Evolutionary conservation across 495 filamentous ascomycete species (phyloP), one percentile per base, ranked within the genome.

Genomic region (Hypoxylon crocopeplum): DNA sequence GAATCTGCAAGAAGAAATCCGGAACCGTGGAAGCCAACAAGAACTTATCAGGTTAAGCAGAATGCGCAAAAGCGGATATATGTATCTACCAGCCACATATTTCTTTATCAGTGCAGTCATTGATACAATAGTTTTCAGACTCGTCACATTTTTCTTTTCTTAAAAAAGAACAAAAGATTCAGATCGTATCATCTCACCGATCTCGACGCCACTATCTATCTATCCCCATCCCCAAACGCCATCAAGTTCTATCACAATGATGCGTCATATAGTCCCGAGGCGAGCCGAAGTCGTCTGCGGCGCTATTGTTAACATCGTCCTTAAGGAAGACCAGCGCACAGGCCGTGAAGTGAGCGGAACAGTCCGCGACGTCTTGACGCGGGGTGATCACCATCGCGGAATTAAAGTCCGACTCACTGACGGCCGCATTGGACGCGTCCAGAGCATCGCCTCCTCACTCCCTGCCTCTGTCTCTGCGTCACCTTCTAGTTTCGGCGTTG

Each of bases 351-450:
- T 89, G 1, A 72, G 75, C 38, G 88, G 88, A 7, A 70, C 72
- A 0, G 81, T 91, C 3, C 72, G 72, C 24, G 81, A 87, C 15
- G 69, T 91, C 5, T 73, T 91, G 16, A 91, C 88, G n/a, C 67
- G 75, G 7, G 87, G 86, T 10, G 80, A 90, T 48, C 88, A 92
- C 58, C 84, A 86, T n/a, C 77, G 85, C 24, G 88, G 88, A 41
- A 87, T 92, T 72, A 92, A 92, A 73, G 88, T 92, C 12, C 81
- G 86, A 2, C 72, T 91, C 1, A 66, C 72, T 12, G 85, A 89
- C 69, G 88, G 88, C 4, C 75, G 85, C 39, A 79, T 91, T 12
- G 88, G 88, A 2, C 72, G 88, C 25, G 87, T 91, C 24, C 88
- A 91, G 68, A 76, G 70, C 56, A 77, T 86, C 63, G 73, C 63